Percentiles rank a stretch among this genome's conserved stretches.
Conservation (phyloP, 495 filamentous ascomycete genomes). For the Aspergillus sparsus region DNA sequence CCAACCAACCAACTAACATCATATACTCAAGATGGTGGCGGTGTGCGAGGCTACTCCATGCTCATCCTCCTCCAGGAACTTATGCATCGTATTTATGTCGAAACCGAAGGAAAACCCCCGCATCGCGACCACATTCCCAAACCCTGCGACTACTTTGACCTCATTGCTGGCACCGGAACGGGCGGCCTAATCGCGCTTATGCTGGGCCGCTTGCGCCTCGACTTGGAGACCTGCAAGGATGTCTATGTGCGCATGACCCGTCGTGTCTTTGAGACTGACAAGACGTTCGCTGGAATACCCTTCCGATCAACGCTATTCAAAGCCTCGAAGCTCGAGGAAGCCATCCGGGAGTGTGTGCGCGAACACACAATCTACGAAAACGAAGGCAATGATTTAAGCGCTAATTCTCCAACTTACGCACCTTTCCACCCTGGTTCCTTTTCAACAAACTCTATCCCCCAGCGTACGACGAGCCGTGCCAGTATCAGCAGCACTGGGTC, state of each 20-base stretch:
- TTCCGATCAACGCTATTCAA: constrained; percentile 95
- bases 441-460: constrained; percentile 33
- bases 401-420: constrained; percentile 39
- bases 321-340: constrained; percentile 90
- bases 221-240: constrained; percentile 93
- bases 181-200: constrained; percentile 95
- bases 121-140: constrained; percentile 88
- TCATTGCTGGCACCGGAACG: constrained; percentile 92
- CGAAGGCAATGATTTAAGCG: constrained; percentile 69
- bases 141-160: constrained; percentile 96
- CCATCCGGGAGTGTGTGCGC: constrained; percentile 83
- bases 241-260: constrained; percentile 93
- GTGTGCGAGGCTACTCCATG: constrained; percentile 96
- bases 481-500: constrained; percentile 43
- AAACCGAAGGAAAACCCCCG: constrained; percentile 78
- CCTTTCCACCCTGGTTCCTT: constrained; percentile 34
- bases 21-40: constrained; percentile 75
- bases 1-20: constrained; percentile 16
- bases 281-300: constrained; percentile 92
- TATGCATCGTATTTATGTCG: constrained; percentile 91
- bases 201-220: constrained; percentile 87
- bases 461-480: constrained; percentile 48
- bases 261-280: constrained; percentile 95
- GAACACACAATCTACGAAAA: constrained; percentile 80
- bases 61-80: constrained; percentile 92